Base-by-base conservation (phyloP, 345 rosid species). In the Gossypium anomalum region DNA sequence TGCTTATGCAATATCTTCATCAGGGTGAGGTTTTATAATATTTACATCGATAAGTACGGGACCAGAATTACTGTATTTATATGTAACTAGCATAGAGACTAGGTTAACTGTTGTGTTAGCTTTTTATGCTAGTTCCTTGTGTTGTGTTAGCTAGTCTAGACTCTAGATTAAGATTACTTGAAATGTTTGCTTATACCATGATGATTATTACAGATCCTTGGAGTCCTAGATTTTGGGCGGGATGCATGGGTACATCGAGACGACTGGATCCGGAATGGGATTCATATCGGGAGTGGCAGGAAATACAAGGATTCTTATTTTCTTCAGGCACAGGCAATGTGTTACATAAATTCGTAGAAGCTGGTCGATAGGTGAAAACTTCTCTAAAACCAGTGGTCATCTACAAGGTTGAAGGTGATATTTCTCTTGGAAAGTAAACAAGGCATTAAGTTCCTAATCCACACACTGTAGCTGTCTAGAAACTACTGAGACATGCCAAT, bases 241-340 rank as follows among this genome's bases (percentile, higher is more conserved):
- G 99, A 95, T 73, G 97, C 96, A 38, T 95, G 99, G 98, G 81
- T 95, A 63, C 88, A 90, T 71, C 85, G 92, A 43, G 90, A 82
- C 38, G 96, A 95, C 60, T 95, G 99, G 99, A 89, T 90, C 73
- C 84, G 82, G 38, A 91, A 82, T 70, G 99, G 99, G 68, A 85
- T 95, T 78, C 88, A 87, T 76, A 56, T 86, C 16, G 96, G 93
- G 15, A 89, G 86, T 64, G 87, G 87, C 75, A 89, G 88, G 81
- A 95, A 93, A 86, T 95, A 95, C 84, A 91, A 85, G 84, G 98
- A 95, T 77, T 95, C 98, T 48, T 89, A 85, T 82, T 93, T 84
- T 68, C 81, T 93, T 73, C 91, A 91, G 85, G 96, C 93, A 49
- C 94, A 90, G 81, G 93, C 96, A 5, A 80, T 87, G 86, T 90